Percentiles rank a stretch among this genome's conserved stretches.
These are phyloP conservation scores for Neospermospora avenae DNA, from an alignment of 2,329 filamentous ascomycete genomes.

Conservation along the genomic window DNA sequence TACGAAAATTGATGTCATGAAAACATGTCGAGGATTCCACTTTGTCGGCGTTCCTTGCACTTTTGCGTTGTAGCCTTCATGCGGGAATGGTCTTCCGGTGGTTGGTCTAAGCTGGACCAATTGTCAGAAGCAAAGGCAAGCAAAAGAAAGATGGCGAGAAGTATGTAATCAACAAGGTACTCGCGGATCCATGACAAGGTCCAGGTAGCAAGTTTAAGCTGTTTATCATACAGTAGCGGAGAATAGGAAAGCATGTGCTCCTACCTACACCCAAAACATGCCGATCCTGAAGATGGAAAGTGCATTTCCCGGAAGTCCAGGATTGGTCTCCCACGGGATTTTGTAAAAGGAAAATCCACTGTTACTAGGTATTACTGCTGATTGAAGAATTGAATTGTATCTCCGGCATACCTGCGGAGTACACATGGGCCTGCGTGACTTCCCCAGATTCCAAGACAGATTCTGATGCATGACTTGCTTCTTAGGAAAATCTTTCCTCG, in stretches of 20 bases:
- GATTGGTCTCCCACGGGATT: no score
- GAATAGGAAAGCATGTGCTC: neutral
- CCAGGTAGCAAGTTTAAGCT: neutral
- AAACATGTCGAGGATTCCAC: neutral
- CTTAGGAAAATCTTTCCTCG: conserved; percentile 14
- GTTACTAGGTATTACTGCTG: no score
- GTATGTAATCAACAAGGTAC: neutral
- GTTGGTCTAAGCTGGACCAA: neutral
- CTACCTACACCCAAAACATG: neutral
- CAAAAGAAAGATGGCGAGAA: neutral
- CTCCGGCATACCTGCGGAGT: conserved; percentile 8
- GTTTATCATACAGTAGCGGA: neutral
- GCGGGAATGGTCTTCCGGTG: no score
- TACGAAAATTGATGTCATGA: neutral
- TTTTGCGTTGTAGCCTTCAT: neutral
- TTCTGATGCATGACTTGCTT: conserved; percentile 11
- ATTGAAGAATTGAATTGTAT: conserved; percentile 2
- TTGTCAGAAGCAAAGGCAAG: neutral
- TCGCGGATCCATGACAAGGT: neutral
- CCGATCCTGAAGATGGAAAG: conserved; percentile 9
- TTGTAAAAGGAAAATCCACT: conserved; percentile 7
- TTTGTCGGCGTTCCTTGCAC: neutral
- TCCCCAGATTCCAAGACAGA: conserved; percentile 4
- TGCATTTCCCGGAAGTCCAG: neutral
- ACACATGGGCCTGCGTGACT: neutral